Evolutionary conservation across 306 rosid species (phyloP), one percentile per base, ranked within the genome.

Genomic region (Arachis hypogaea): DNA sequence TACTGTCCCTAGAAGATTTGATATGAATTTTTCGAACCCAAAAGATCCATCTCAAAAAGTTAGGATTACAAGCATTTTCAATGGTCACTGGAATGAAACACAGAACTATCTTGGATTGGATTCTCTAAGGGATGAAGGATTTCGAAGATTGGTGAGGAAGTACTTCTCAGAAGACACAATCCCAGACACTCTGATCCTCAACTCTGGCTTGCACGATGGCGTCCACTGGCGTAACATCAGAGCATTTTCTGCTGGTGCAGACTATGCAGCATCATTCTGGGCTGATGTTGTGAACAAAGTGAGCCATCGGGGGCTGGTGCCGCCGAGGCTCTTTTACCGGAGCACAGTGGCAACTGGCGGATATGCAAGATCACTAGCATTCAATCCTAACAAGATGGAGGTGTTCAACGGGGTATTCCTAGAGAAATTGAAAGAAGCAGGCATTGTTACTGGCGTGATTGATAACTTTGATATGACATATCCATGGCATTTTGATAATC

Each of bases 71-170:
- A 90, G 93, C 92, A 89, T 93, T 54, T 93, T 86, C 86, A 93
- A 93, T 47, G 98, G 98, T 7, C 98, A 93, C 78, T 93, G 98
- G 98, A 90, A 93, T 47, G 98, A 88, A 46, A 93, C 93, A 8
- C 80, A 75, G 71, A 93, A 93, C 84, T 88, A 90, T 55, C 79
- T 84, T 59, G 98, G 98, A 49, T 70, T 93, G 84, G 88, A 90
- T 77, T 90, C 98, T n/a, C 80, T 93, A 74, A 79, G 80, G 66
- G 81, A 88, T 55, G 90, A 84, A 83, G 93, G 93, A 12, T 93
- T 88, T 69, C 82, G 80, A 81, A 81, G 80, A 44, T 78, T 93
- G 70, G 62, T 93, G 59, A 78, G 71, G 59, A 83, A 59, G 12
- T 93, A 88, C 82, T 93, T 93, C 90, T 87, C 92, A 4, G 92